These are phyloP conservation scores for Wickerhamiella slavikovae DNA, from an alignment of 805 yeast species.

Conservation along the genomic window DNA sequence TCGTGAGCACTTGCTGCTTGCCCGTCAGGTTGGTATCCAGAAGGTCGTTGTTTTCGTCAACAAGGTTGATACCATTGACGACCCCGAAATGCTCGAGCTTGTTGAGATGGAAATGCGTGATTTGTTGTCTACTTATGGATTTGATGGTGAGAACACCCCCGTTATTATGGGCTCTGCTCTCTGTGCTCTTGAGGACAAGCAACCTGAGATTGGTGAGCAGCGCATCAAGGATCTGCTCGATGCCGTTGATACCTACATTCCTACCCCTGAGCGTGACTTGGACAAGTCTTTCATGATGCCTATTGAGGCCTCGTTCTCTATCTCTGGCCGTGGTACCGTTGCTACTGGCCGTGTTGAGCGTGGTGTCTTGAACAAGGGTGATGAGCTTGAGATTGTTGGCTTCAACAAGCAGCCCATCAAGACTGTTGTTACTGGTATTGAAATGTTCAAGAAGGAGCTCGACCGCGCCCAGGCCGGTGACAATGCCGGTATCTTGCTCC, in stretches of 20 bases:
- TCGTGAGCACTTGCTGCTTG: constrained; percentile 93
- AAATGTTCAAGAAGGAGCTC: constrained; percentile 98
- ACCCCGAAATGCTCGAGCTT: constrained; percentile 96
- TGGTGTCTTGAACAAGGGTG: constrained; percentile 94
- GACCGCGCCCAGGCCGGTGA: constrained; percentile 98
- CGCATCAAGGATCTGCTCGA: constrained; percentile 68
- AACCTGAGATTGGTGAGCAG: constrained; percentile 81
- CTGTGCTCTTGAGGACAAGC: constrained; percentile 75
- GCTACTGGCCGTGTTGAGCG: constrained; percentile 98
- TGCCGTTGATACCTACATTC: constrained; percentile 85
- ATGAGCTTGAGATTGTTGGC: constrained; percentile 95
- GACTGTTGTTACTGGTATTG: constrained; percentile 94
- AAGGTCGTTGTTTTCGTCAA: constrained; percentile 92
- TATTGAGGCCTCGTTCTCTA: constrained; percentile 91
- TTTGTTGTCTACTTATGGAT: constrained; percentile 71
- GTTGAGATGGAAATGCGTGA: constrained; percentile 99
- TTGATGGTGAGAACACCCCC: constrained; percentile 96
- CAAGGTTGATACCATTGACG: constrained; percentile 95
- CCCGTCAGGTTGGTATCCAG: constrained; percentile 99
- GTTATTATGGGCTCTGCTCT: constrained; percentile 97
- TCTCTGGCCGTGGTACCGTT: constrained; percentile 99
- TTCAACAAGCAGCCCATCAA: constrained; percentile 67
- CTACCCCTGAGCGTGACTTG: constrained; percentile 90
- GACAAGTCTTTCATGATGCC: constrained; percentile 96
- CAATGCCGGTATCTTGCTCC: constrained; percentile 89